Conservation (phyloP, 768 basidiomycete species). For the Mycena belliarum region DNA sequence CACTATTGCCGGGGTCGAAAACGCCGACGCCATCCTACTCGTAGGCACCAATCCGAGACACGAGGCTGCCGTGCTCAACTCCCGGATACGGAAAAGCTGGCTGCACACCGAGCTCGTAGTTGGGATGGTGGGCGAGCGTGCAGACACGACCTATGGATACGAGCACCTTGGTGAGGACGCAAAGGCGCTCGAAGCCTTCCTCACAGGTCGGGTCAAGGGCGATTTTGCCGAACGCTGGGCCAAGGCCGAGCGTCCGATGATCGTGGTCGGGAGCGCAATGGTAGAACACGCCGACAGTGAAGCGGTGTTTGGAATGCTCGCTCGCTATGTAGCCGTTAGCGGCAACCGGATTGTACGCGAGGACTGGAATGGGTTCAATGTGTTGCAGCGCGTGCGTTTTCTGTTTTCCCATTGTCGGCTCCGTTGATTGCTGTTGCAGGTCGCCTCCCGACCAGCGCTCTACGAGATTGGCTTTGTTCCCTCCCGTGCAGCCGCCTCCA, state of each 20-base stretch:
- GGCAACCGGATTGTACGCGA: slow-evolving; percentile 74
- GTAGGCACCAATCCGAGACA: slow-evolving; percentile 97
- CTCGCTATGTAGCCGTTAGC: slow-evolving; percentile 80
- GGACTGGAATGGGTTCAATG: slow-evolving; percentile 94
- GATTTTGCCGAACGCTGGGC: slow-evolving; percentile 79
- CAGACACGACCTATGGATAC: slow-evolving; percentile 91
- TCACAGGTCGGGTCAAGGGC: slow-evolving; percentile 62
- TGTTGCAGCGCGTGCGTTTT: slow-evolving; percentile 81
- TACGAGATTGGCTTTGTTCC: slow-evolving; percentile 95
- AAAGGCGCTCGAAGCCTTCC: slow-evolving; percentile 75
- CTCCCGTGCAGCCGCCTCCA: slow-evolving; percentile 70
- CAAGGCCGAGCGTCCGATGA: slow-evolving; percentile 84
- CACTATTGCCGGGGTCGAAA: slow-evolving; percentile 86
- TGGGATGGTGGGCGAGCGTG: slow-evolving; percentile 87
- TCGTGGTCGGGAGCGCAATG: slow-evolving; percentile 89
- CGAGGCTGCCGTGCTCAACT: slow-evolving; percentile 96
- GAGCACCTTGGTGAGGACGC: slow-evolving; percentile 82
- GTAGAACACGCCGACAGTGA: slow-evolving; percentile 84
- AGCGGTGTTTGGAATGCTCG: slow-evolving; percentile 72
- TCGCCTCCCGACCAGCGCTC: slow-evolving; percentile 89
- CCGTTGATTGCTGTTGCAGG: slow-evolving; percentile 40
- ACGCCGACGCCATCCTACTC: slow-evolving; percentile 89
- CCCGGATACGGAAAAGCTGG: slow-evolving; percentile 95
- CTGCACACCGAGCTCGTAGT: slow-evolving; percentile 84
- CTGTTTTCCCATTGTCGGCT: neutral